phyloP scores from a whole-genome alignment of 2,329 filamentous ascomycete genomes.

The Pseudogymnoascus sp. region DNA sequence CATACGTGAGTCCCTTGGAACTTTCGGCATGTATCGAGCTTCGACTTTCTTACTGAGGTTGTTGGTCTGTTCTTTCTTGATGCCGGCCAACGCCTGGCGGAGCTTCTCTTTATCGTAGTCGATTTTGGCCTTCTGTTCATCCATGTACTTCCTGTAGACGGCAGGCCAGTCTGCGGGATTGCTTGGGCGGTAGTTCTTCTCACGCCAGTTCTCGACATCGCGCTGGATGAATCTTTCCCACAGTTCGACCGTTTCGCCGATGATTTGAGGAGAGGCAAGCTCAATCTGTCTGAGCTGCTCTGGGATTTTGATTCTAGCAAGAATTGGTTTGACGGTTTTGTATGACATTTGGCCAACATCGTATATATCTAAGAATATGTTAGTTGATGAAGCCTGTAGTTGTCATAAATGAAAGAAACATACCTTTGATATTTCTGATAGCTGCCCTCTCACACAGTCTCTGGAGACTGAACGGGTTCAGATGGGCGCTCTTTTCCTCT shows the following conservation, averaged over 20 bases:
- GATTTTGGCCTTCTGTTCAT: conserved; percentile 47
- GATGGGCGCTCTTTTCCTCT: not conserved
- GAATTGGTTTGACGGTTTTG: conserved; percentile 54
- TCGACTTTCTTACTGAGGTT: conserved; percentile 51
- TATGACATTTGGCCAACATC: conserved; percentile 67
- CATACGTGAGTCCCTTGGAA: conserved; percentile 32
- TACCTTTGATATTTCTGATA: not conserved
- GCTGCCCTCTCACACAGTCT: not conserved
- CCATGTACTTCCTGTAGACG: conserved; percentile 63
- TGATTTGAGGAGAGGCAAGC: conserved; percentile 65
- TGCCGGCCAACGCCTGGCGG: conserved; percentile 41
- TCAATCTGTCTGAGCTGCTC: conserved; percentile 69
- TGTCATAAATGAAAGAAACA: not conserved
- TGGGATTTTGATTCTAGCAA: conserved; percentile 63
- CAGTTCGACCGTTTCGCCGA: conserved; percentile 58
- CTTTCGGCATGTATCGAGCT: conserved; percentile 37
- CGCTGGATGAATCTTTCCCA: conserved; percentile 74
- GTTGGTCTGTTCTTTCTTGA: conserved; percentile 48
- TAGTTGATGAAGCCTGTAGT: not conserved
- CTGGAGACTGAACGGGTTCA: not conserved
- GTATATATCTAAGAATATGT: conserved; percentile 39
- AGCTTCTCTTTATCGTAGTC: conserved; percentile 49
- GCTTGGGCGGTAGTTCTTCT: conserved; percentile 54
- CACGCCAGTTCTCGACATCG: conserved; percentile 58
- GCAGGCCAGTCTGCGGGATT: conserved; percentile 67